A percentile compares a stretch with the other conserved stretches of the same genome.
phyloP scores from a whole-genome alignment of 2,329 filamentous ascomycete species.

The Aspergillus tubingensis region DNA sequence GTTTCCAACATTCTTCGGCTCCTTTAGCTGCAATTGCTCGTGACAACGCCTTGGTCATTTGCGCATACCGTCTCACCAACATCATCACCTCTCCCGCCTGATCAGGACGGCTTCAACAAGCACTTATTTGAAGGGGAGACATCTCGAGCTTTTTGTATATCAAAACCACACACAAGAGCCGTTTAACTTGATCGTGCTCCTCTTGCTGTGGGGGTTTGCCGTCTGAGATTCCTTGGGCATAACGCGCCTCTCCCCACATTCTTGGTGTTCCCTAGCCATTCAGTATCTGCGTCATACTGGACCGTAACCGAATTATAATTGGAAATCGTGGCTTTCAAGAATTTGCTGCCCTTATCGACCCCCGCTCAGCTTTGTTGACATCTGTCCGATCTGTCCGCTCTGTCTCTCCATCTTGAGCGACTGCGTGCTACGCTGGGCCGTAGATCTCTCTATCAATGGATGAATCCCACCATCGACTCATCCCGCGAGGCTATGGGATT shows the following conservation, averaged over 20 bases:
- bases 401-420: slow-evolving; percentile 4
- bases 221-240: slow-evolving; percentile 2
- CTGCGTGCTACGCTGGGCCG: slow-evolving; percentile 7
- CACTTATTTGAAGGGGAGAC: neutral
- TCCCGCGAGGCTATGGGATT: slow-evolving; percentile 30
- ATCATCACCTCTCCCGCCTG: neutral
- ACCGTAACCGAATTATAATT: slow-evolving; percentile 9
- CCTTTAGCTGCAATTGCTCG: slow-evolving; percentile 4
- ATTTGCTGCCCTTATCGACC: neutral
- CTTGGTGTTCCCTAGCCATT: slow-evolving; percentile 26
- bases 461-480: slow-evolving; percentile 23
- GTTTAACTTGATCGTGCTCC: neutral
- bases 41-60: slow-evolving; percentile 10
- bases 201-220: neutral
- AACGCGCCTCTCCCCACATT: slow-evolving; percentile 20
- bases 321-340: slow-evolving; percentile 4
- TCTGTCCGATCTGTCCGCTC: slow-evolving; percentile 5
- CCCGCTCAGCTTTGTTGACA: slow-evolving; percentile 5
- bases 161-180: neutral
- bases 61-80: slow-evolving; percentile 5
- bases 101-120: neutral
- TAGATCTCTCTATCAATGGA: slow-evolving; percentile 31
- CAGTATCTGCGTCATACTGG: slow-evolving; percentile 16
- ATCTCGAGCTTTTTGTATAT: neutral
- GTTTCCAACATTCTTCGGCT: slow-evolving; percentile 9